Conservation (phyloP, 257 asterid species). For the Solanum habrochaites region DNA sequence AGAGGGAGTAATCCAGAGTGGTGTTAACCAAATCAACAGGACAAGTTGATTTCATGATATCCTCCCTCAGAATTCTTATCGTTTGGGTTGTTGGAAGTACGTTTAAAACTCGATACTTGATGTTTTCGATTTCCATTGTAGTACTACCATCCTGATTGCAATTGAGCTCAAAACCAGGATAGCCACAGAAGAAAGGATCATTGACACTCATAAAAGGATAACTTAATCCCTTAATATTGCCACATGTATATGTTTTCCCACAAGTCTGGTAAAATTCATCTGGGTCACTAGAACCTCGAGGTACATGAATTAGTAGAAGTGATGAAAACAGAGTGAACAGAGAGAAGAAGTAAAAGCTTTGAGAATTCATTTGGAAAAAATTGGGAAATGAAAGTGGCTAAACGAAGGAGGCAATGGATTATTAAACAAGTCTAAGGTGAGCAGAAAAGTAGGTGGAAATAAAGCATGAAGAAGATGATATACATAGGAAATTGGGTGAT, state of each 20-base stretch:
- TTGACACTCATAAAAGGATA: conserved; percentile 45
- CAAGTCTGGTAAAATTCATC: conserved; percentile 22
- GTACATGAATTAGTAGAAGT: conserved; percentile 10
- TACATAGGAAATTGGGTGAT: background rate
- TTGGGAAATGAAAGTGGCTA: background rate
- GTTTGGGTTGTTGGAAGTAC: conserved; percentile 20
- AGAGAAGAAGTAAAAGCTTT: conserved; percentile 5
- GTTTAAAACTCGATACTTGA: conserved; percentile 24
- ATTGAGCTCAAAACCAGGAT: conserved; percentile 40
- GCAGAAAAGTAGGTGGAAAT: conserved; percentile 3
- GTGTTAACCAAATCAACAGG: conserved; percentile 44
- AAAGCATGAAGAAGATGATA: conserved; percentile 2
- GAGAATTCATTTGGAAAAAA: conserved; percentile 25
- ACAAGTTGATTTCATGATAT: conserved; percentile 28
- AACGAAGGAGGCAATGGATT: background rate
- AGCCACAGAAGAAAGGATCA: conserved; percentile 58
- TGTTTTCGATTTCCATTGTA: conserved; percentile 25
- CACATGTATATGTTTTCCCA: conserved; percentile 41
- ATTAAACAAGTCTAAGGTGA: conserved; percentile 2
- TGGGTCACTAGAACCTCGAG: conserved; percentile 4
- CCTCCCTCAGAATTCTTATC: conserved; percentile 49
- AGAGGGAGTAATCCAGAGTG: conserved; percentile 37
- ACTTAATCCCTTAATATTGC: conserved; percentile 22
- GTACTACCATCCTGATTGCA: conserved; percentile 23
- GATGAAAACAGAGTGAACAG: conserved; percentile 5